Base-by-base conservation (phyloP, 2,329 filamentous ascomycete species). In the Ploettnerulaceae sp. region DNA sequence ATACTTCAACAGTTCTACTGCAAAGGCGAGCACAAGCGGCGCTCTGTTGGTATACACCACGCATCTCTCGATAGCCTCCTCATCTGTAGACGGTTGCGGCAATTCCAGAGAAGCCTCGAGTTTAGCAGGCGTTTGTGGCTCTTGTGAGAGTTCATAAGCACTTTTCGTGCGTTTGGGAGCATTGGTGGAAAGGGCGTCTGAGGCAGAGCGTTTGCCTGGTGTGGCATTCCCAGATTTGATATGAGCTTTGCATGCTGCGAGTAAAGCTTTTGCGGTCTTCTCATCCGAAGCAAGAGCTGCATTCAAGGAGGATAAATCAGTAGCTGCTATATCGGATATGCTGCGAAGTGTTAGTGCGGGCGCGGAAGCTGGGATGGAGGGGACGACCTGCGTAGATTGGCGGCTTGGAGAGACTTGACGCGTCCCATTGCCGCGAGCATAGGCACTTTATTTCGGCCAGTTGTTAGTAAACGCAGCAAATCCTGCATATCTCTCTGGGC, bases 1-100 rank as follows among this genome's bases (percentile, higher is more conserved):
- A 61, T 84, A 82, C 35, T 85, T 82, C 36, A 94, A 64, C 38
- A 91, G 63, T 49, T 81, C 77, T 11, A 89, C 77, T 1, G 84
- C 81, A 65, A 94, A 94, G 0, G 88, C 88, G 4, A 95, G 73
- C 1, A 95, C 81, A 1, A 95, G 69, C 1, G 89, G 89, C 2
- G 89, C 89, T 29, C 89, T 75, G 59, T 95, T 94, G 0, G 87
- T 93, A 51, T 82, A 69, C 1, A 95, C 57, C 0, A 71, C 69
- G 1, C 77, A 77, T 2, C 68, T 64, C 11, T 71, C 69, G 4
- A 95, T 77, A 6, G 73, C 67, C 1, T 77, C 73, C 56, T 86
- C 81, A 36, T 81, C 72, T 21, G 68, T 67, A 6, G 69, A 69
- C 2, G 79, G 64, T 1, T 59, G 56, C 0, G 84, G 81, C 1